These are phyloP conservation scores for Aspergillus kassunensis DNA, from an alignment of 495 filamentous ascomycete species.

Conservation along the genomic window DNA sequence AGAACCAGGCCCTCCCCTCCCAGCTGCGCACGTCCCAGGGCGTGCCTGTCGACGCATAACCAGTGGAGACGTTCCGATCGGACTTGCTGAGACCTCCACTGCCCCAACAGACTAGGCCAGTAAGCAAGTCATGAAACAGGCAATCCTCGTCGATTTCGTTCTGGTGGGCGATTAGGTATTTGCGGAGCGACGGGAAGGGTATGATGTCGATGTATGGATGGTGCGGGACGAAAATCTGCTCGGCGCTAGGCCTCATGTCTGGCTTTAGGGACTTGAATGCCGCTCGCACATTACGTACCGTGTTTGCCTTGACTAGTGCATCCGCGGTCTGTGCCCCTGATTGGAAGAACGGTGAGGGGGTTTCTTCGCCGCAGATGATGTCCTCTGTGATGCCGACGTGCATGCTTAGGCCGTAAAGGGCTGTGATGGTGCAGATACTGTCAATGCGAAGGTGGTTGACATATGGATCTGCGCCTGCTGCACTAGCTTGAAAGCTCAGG, in stretches of 20 bases:
- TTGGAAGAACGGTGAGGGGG: conserved; percentile 23
- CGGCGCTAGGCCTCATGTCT: conserved; percentile 23
- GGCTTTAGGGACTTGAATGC: conserved; percentile 22
- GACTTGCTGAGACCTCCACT: conserved; percentile 18
- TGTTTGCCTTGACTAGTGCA: conserved; percentile 1
- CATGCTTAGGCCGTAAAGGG: conserved; percentile 12
- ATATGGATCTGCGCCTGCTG: conserved; percentile 19
- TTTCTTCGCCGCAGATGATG: conserved; percentile 20
- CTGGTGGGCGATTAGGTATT: conserved; percentile 21
- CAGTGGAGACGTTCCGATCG: conserved; percentile 21
- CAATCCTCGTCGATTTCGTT: conserved; percentile 23
- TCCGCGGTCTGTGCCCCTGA: conserved; percentile 3
- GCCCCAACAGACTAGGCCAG: conserved; percentile 27
- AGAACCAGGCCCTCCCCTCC: conserved; percentile 26
- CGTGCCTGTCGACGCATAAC: conserved; percentile 21
- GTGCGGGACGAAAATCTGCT: conserved; percentile 26
- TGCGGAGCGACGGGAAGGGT: conserved; percentile 25
- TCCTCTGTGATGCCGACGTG: conserved; percentile 24
- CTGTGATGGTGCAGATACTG: conserved; percentile 19
- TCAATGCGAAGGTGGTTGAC: conserved; percentile 25
- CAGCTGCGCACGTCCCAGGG: conserved; percentile 30
- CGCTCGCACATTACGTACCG: conserved; percentile 13
- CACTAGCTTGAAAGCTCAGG: conserved; percentile 3
- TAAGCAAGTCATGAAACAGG: conserved; percentile 21
- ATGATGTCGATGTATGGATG: conserved; percentile 27